Evolutionary conservation across 352 stramenopile genomes (phyloP).

Genomic region (Globisporangium orthogonon): DNA sequence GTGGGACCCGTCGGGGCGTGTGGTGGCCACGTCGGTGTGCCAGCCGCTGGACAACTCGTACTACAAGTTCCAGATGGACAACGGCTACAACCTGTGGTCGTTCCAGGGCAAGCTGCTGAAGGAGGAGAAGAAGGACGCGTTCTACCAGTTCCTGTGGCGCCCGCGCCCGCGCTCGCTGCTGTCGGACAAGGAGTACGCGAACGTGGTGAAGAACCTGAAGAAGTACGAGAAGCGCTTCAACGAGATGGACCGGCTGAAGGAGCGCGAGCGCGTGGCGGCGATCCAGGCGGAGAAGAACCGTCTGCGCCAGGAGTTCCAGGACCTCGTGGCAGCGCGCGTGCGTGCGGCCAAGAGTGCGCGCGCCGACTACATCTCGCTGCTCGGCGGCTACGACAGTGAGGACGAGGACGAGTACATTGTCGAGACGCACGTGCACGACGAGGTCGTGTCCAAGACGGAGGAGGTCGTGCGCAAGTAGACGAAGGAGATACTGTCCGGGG

Average conservation of each 20-base stretch:
- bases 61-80: conserved; percentile 99
- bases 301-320: conserved; percentile 62
- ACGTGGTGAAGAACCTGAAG: conserved; percentile 96
- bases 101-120: conserved; percentile 96
- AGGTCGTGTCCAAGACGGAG: conserved; percentile 60
- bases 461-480: conserved; percentile 65
- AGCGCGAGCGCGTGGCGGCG: conserved; percentile 61
- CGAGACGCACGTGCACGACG: conserved; percentile 67
- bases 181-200: conserved; percentile 89
- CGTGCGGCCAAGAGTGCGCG: conserved; percentile 21
- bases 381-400: conserved; percentile 78
- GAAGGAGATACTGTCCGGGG: too few species aligned
- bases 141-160: conserved; percentile 93
- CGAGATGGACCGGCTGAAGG: conserved; percentile 82
- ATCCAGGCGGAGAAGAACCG: conserved; percentile 69
- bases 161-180: conserved; percentile 93
- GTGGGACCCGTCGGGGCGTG: conserved; percentile 96
- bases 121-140: conserved; percentile 95
- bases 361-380: conserved; percentile 58
- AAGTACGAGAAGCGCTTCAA: conserved; percentile 94
- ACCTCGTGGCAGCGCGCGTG: conserved; percentile 46
- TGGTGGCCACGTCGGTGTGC: conserved; percentile 93
- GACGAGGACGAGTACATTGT: conserved; percentile 83
- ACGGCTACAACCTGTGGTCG: conserved; percentile 97
- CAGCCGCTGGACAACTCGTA: conserved; percentile 93